Percentiles rank a stretch among this genome's conserved stretches.
Conservation (phyloP, 495 filamentous ascomycete genomes). For the Hypoxylon rickii region DNA sequence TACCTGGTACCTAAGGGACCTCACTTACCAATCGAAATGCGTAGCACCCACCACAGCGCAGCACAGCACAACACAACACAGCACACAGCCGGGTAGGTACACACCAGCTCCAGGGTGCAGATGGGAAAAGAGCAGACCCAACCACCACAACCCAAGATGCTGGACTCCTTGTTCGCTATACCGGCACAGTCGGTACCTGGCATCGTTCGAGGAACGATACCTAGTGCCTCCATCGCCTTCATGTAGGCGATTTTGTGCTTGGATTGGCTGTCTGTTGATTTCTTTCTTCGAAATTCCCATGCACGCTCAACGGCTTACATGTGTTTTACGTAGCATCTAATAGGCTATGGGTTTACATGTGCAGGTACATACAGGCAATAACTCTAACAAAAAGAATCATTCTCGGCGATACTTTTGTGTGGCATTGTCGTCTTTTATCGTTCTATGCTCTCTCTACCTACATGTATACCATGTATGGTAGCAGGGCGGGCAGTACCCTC, state of each 20-base stretch:
- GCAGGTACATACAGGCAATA: background rate
- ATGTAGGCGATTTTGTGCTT: background rate
- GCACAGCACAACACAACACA: background rate
- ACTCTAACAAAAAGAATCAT: too few relatives aligned
- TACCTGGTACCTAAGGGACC: background rate
- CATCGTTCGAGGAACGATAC: slow-evolving; percentile 15
- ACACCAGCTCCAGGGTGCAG: slow-evolving; percentile 13
- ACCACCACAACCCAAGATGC: slow-evolving; percentile 25
- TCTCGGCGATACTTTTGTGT: too few relatives aligned
- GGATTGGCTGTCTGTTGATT: slow-evolving; percentile 9
- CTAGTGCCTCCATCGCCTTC: background rate
- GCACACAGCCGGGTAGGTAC: slow-evolving; percentile 12
- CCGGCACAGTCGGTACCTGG: background rate
- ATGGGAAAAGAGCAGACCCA: slow-evolving; percentile 14
- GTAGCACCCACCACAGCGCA: background rate
- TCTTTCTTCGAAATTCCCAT: background rate
- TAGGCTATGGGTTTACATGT: too few relatives aligned
- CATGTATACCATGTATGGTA: too few relatives aligned
- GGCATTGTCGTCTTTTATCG: too few relatives aligned
- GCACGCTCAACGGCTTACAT: background rate
- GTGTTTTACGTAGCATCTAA: background rate
- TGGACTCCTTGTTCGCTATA: slow-evolving; percentile 17
- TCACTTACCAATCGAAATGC: slow-evolving; percentile 1
- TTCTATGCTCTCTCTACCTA: too few relatives aligned
- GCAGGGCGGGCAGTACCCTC: too few relatives aligned